Base-by-base conservation (phyloP, 2,329 filamentous ascomycete genomes). In the Didymella keratinophila region DNA sequence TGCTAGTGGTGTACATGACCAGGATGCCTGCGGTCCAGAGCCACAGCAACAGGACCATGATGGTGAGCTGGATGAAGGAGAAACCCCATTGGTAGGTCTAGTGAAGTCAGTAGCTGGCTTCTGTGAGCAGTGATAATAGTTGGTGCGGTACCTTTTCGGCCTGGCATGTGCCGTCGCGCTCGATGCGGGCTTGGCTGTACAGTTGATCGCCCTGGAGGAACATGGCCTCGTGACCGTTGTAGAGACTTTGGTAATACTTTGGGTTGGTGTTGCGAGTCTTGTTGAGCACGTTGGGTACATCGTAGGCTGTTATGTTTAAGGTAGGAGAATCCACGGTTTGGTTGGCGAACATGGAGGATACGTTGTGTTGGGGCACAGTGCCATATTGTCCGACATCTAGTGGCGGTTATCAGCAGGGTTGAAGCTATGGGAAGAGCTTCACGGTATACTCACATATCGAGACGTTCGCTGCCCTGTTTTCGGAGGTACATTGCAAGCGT, bases 81-180 rank as follows among this genome's bases (percentile, higher is more conserved):
- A 70, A 70, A 10, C 67, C 67, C 67, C 66, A 70, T 47, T 66
- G 27, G 32, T 68, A 69, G 9, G 16, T 56, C 63, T 63, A 36
- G 11, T n/a, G 5, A n/a, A 10, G 20, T 47, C 14, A 47, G 52
- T 23, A n/a, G 4, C 11, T 25, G 23, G n/a, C n/a, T n/a, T n/a
- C n/a, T n/a, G n/a, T n/a, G n/a, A n/a, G n/a, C n/a, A n/a, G n/a
- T n/a, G n/a, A n/a, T n/a, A n/a, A n/a, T n/a, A n/a, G n/a, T 25
- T 7, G 23, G 23, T 4, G 7, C 23, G 3, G 34, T 12, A 54
- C 52, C 36, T 34, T 47, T 7, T 41, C 34, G 16, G 52, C 44
- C 27, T 54, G 52, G 27, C 52, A 54, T 10, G 39, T 20, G n/a
- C 32, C 52, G 2, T 36, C 32, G 16, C 32, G 32, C 16, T 36